phyloP scores from a whole-genome alignment of 805 yeast species.

The Nakazawaea ernobii region DNA sequence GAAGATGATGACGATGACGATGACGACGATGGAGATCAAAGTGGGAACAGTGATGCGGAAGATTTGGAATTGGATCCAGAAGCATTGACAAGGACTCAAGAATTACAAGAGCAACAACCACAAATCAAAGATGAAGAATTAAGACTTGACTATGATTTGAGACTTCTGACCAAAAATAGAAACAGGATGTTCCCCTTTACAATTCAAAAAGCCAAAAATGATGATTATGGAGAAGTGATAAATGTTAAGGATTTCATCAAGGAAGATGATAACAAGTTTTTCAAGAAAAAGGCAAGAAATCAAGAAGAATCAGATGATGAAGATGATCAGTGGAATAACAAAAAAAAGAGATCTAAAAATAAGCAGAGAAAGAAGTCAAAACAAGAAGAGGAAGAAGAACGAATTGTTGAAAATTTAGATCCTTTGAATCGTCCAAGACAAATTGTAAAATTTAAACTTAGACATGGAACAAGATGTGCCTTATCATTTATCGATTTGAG shows the following conservation, averaged over 20 bases:
- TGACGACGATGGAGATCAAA: constrained; percentile 27
- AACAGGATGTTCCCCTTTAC: constrained; percentile 74
- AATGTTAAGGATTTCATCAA: constrained; percentile 57
- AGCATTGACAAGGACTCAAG: constrained; percentile 3
- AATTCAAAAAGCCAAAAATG: constrained; percentile 45
- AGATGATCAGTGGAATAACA: constrained; percentile 30
- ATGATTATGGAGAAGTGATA: constrained; percentile 84
- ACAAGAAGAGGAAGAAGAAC: constrained; percentile 14
- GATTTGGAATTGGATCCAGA: constrained; percentile 12
- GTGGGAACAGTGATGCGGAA: constrained; percentile 16
- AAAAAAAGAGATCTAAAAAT: constrained; percentile 20
- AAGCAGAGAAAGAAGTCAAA: constrained; percentile 15
- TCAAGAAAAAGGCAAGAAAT: constrained; percentile 16
- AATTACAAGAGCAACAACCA: constrained; percentile 13
- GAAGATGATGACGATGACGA: constrained; percentile 16
- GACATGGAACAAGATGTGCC: constrained; percentile 59
- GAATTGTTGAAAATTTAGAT: constrained; percentile 32
- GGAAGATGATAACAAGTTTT: constrained; percentile 39
- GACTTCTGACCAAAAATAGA: constrained; percentile 38
- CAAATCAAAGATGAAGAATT: constrained; percentile 31
- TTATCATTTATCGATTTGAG: constrained; percentile 74
- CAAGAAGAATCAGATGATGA: constrained; percentile 24
- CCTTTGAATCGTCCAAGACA: constrained; percentile 45
- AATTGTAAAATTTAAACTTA: constrained; percentile 26
- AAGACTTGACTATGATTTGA: constrained; percentile 53